A percentile compares a stretch with the other conserved stretches of the same genome.
Conservation (phyloP, 345 rosid species). For the Bretschneidera sinensis region DNA sequence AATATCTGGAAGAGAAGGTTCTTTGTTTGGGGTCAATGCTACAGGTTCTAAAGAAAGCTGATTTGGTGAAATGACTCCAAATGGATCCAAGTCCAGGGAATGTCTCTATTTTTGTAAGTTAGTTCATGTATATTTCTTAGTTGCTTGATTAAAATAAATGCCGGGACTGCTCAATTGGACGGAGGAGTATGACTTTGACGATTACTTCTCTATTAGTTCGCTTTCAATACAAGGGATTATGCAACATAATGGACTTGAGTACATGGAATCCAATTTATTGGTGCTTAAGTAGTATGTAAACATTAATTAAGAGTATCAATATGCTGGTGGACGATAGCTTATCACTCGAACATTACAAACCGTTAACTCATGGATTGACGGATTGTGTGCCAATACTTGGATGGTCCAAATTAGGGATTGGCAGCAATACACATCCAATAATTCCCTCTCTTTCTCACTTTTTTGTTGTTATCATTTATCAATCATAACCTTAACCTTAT, state of each 20-base stretch:
- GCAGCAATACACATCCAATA: too few relatives aligned
- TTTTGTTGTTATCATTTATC: too few relatives aligned
- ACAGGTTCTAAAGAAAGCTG: slow-evolving; percentile 2
- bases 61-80: slow-evolving; percentile 21
- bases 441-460: too few relatives aligned
- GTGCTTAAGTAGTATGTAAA: slow-evolving; percentile 5
- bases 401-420: not conserved
- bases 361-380: not conserved
- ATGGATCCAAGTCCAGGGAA: slow-evolving; percentile 18
- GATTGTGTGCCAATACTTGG: not conserved
- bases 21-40: slow-evolving; percentile 24
- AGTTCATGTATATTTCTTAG: slow-evolving; percentile 17
- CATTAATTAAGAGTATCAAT: slow-evolving; percentile 16
- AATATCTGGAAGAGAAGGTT: not conserved
- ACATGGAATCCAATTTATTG: not conserved
- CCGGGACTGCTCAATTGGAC: slow-evolving; percentile 11
- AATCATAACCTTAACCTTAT: too few relatives aligned
- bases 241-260: not conserved
- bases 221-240: not conserved
- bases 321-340: slow-evolving; percentile 4
- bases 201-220: not conserved
- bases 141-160: not conserved
- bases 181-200: slow-evolving; percentile 2
- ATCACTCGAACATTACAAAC: slow-evolving; percentile 1
- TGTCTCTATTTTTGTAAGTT: slow-evolving; percentile 27